A percentile compares a stretch with the other conserved stretches of the same genome.
These are phyloP conservation scores for Prunus fruticosa DNA, from an alignment of 306 rosid genomes.

Conservation along the genomic window DNA sequence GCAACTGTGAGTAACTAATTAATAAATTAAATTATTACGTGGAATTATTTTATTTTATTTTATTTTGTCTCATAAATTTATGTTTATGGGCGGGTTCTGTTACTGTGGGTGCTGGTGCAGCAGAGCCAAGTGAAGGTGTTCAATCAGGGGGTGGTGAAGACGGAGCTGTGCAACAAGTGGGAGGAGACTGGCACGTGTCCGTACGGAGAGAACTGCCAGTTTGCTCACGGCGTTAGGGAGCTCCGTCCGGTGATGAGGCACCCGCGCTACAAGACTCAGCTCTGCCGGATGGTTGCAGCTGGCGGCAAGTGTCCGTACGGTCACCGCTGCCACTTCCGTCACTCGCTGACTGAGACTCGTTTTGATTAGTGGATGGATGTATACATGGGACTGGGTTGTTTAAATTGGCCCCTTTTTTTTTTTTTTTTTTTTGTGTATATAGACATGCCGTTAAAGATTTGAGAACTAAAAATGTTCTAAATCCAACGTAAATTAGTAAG, in stretches of 20 bases:
- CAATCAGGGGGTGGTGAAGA: conserved; percentile 90
- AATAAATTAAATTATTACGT: neutral
- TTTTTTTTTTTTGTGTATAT: no score
- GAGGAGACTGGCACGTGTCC: conserved; percentile 83
- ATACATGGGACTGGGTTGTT: neutral
- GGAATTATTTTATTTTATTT: neutral
- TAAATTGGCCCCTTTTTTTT: no score
- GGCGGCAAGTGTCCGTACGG: conserved; percentile 79
- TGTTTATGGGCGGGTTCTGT: neutral
- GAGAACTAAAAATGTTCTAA: no score
- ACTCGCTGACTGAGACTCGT: conserved; percentile 56
- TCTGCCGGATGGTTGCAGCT: conserved; percentile 85
- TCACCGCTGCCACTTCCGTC: conserved; percentile 97
- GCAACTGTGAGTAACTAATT: neutral
- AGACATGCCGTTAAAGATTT: no score
- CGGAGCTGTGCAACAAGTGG: conserved; percentile 98
- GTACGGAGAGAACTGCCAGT: conserved; percentile 73
- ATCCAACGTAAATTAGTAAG: no score
- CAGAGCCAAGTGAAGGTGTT: conserved; percentile 51
- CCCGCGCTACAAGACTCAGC: conserved; percentile 93
- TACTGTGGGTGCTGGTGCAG: conserved; percentile 27
- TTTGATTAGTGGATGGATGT: neutral
- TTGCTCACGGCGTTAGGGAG: conserved; percentile 84
- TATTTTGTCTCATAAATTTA: neutral
- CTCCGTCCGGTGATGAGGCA: conserved; percentile 92